Base-by-base conservation (phyloP, 441 rosid genomes). In the Aquilaria agallochum region DNA sequence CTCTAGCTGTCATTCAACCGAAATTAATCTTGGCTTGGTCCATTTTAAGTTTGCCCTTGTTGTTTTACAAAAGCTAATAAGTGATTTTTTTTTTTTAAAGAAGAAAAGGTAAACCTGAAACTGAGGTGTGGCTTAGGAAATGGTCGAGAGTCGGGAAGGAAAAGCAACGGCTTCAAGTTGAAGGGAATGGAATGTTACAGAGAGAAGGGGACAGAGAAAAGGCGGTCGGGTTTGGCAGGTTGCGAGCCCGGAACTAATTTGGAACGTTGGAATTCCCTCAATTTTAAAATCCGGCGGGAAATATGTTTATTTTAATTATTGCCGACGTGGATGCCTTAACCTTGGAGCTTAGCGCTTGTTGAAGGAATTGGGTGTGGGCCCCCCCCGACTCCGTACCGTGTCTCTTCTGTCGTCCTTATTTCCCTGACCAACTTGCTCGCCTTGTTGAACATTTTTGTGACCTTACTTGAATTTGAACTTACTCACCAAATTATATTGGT, bases 141-240 rank as follows among this genome's bases (percentile, higher is more conserved):
- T 30, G 49, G 51, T 36, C 14, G 51, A 5, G 27, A 32, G 40
- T 11, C 40, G 31, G 31, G 11, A 9, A 59, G 46, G 9, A 11
- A 42, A 2, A 65, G 61, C 56, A 20, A 20, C 27, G 55, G 32
- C 56, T 31, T 9, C 56, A 45, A 59, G 55, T 31, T 42, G 14
- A 68, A 63, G 61, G 47, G 12, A 20, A 55, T 15, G 56, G 12
- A 68, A 76, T 47, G 67, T 20, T 46, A 74, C 80, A 68, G 40
- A 63, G 56, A 60, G 72, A 76, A 80, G 58, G 10, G 9, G 76
- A 80, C 87, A 59, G 68, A 71, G 34, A 53, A 52, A 71, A 70
- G 84, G 80, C 86, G 78, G 84, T 72, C 83, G 31, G 50, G 30
- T 63, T 82, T 80, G 83, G 46, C 74, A 30, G 48, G 32, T 73